These are phyloP conservation scores for Botryobasidium botryosum DNA, from an alignment of 768 basidiomycete genomes.

Conservation along the genomic window DNA sequence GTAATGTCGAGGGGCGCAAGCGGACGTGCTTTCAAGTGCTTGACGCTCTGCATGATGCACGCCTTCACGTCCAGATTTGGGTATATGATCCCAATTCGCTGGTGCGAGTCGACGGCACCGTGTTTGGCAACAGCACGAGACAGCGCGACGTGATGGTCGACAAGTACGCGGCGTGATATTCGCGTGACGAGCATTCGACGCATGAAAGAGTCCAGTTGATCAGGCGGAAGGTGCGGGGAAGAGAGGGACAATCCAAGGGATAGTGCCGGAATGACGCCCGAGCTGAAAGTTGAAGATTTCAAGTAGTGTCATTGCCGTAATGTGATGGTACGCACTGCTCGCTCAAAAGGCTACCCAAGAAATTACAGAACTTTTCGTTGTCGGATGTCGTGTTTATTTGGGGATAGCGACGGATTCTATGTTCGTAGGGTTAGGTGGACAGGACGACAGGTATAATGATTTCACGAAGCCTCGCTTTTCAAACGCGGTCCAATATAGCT, in stretches of 20 bases:
- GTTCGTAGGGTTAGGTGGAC: too few species aligned
- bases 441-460: slow-evolving; percentile 10
- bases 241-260: slow-evolving; percentile 74
- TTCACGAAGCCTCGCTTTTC: slow-evolving; percentile 38
- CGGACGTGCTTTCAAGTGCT: slow-evolving; percentile 34
- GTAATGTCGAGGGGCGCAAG: slow-evolving; percentile 18
- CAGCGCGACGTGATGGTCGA: slow-evolving; percentile 76
- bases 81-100: slow-evolving; percentile 66
- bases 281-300: slow-evolving; percentile 25
- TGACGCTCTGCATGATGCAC: slow-evolving; percentile 52
- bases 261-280: slow-evolving; percentile 62
- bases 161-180: slow-evolving; percentile 76
- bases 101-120: slow-evolving; percentile 24
- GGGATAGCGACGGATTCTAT: slow-evolving; percentile 57
- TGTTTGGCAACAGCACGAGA: slow-evolving; percentile 34
- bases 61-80: slow-evolving; percentile 53
- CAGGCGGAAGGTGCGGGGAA: slow-evolving; percentile 60
- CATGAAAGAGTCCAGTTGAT: slow-evolving; percentile 74
- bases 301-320: slow-evolving; percentile 5
- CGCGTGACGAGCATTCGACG: slow-evolving; percentile 80
- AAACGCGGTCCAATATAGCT: slow-evolving; percentile 81
- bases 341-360: slow-evolving; percentile 42
- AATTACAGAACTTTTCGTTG: slow-evolving; percentile 63
- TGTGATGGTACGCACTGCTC: slow-evolving; percentile 44
- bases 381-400: slow-evolving; percentile 52